A percentile compares a stretch with the other conserved stretches of the same genome.
Evolutionary conservation across 768 basidiomycete species (phyloP).

Genomic region (Suillus luteus): DNA sequence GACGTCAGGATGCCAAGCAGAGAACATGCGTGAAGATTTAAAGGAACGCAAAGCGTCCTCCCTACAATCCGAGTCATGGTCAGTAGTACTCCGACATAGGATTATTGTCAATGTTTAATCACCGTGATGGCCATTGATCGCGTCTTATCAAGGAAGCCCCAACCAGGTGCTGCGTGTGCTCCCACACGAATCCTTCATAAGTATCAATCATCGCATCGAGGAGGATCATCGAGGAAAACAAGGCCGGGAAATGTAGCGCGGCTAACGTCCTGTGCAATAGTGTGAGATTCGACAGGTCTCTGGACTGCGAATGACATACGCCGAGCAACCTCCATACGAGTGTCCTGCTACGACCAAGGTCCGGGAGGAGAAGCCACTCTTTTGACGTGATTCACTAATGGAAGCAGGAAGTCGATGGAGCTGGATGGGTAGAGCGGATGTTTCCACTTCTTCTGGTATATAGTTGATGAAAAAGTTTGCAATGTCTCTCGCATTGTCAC

Average conservation of each 20-base stretch:
- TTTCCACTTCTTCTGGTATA: conserved; percentile 48
- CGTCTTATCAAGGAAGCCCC: conserved; percentile 58
- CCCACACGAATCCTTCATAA: neutral
- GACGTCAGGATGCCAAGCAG: conserved; percentile 64
- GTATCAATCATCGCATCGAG: conserved; percentile 72
- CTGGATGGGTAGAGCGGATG: conserved; percentile 48
- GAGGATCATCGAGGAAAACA: conserved; percentile 74
- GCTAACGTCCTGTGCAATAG: conserved; percentile 52
- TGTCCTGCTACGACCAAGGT: conserved; percentile 75
- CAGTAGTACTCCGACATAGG: neutral
- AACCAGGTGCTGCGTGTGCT: conserved; percentile 18
- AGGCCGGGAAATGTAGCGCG: conserved; percentile 58
- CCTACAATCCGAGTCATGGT: conserved; percentile 38
- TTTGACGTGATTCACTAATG: conserved; percentile 44
- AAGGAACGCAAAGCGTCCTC: conserved; percentile 59
- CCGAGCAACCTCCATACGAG: conserved; percentile 79
- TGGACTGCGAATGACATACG: conserved; percentile 46
- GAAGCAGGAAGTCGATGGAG: conserved; percentile 48
- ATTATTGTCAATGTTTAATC: conserved; percentile 5
- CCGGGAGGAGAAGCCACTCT: conserved; percentile 51
- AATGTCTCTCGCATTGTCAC: conserved; percentile 76
- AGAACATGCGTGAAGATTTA: conserved; percentile 62
- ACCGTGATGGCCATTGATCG: conserved; percentile 65
- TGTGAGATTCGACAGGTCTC: conserved; percentile 4
- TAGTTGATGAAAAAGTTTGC: conserved; percentile 72